Base-by-base conservation (phyloP, 2,329 filamentous ascomycete genomes). In the Madurella fahalii region DNA sequence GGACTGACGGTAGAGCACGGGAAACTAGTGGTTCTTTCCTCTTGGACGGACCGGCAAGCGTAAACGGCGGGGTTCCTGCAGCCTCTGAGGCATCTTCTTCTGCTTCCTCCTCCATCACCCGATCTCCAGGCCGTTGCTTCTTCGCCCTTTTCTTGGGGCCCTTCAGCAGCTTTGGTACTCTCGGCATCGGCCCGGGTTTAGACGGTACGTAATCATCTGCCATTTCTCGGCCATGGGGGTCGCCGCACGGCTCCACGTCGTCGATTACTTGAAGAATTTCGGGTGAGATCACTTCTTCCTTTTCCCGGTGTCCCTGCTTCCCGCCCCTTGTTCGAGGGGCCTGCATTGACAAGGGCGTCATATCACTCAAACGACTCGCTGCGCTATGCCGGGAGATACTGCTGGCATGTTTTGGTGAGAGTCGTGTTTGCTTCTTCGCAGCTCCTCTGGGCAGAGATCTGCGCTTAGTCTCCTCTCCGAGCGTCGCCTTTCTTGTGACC, bases 181-280 rank as follows among this genome's bases (percentile, higher is more conserved):
- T 30, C 2, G 54, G 54, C 37, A 50, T 31, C 1, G 50, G 47
- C 2, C 31, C 42, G 1, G 50, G 54, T 1, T 46, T 40, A 17
- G 32, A 1, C 3, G 50, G 46, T 8, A 56, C 43, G 40, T 56
- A 56, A 12, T 53, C 50, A 3, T 49, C 41, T 13, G 31, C 50
- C 54, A 53, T 53, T 17, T 15, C 7, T 11, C 15, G 39, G 39
- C 53, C 50, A n/a, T 56, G 54, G 11, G 45, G 18, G 32, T 56
- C 54, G 9, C 3, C 9, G 5, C 3, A 34, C 11, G 1, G 5
- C 40, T 37, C 15, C 5, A 31, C 17, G 31, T 48, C 45, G 25
- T 48, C 42, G 34, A 37, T 37, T 37, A 37, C 13, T 37, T 43
- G 25, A 12, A 20, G 30, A 12, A 16, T 25, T n/a, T 25, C 31